Evolutionary conservation across 225 moss, liverwort and hornwort species (phyloP), one percentile per base, ranked within the genome.

Genomic region (Physcomitrium patens): DNA sequence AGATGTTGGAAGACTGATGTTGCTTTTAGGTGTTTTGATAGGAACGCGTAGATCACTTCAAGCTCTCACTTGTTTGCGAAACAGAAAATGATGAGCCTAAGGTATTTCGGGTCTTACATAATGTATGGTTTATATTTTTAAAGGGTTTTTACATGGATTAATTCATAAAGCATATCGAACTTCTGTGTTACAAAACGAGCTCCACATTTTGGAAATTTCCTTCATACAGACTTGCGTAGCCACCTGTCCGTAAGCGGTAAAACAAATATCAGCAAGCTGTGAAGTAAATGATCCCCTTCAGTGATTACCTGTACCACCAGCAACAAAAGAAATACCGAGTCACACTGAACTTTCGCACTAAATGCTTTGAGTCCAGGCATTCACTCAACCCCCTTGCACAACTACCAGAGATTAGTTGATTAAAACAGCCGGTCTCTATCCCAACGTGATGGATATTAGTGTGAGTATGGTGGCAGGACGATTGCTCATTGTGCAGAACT

Each of bases 231-330:
- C 37, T 54, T 69, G 47, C 68, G 59, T 60, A 65, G 17, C 70
- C 55, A 73, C 26, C 63, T 65, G 50, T 52, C 37, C 23, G 18
- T 31, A 19, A 26, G 56, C 63, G 54, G 23, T 8, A 26, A 43
- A 49, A 65, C 62, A 59, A 22, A 37, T 37, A 4, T 73, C 76
- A 73, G 84, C 77, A 77, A 80, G 54, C 53, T 70, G 77, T 59
- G 66, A 72, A 61, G 19, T 68, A 68, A 48, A 54, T 12, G 69
- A 79, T 19, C 69, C 51, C 77, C 27, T 74, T 77, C 70, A 84
- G 74, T 77, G 41, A 74, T 77, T 54, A 28, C 26, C 70, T 3
- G 23, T 24, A 18, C 14, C 9, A 27, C 12, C 20, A 77, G 42
- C 31, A 63, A 70, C 0, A 1, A 51, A 73, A 72, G 61, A 43